These are phyloP conservation scores for Millerozyma miso DNA, from an alignment of 805 yeast genomes.

Conservation along the genomic window DNA sequence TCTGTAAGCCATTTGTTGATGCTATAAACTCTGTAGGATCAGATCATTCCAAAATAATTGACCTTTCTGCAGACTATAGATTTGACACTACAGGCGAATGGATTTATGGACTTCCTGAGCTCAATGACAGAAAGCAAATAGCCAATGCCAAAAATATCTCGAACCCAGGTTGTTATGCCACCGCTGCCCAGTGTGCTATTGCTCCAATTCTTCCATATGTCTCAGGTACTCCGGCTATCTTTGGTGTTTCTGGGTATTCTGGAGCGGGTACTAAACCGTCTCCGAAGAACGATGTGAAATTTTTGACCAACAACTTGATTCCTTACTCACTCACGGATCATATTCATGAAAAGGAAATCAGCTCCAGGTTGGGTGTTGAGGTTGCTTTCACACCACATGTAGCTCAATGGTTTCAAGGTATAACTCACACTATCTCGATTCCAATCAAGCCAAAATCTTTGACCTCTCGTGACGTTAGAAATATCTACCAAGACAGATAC, in stretches of 20 bases:
- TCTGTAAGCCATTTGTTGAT: conserved; percentile 82
- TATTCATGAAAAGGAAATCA: conserved; percentile 92
- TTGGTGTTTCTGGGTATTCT: conserved; percentile 97
- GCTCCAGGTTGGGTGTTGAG: conserved; percentile 67
- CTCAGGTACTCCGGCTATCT: conserved; percentile 73
- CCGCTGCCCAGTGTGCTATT: conserved; percentile 88
- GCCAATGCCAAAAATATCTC: conserved; percentile 75
- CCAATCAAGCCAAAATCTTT: conserved; percentile 68
- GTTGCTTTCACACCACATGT: conserved; percentile 96
- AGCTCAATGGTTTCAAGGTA: conserved; percentile 99
- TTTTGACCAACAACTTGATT: conserved; percentile 76
- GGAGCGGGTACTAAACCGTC: conserved; percentile 99
- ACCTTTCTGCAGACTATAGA: conserved; percentile 92
- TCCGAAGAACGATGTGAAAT: conserved; percentile 82
- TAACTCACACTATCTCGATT: conserved; percentile 83
- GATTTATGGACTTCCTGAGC: conserved; percentile 95
- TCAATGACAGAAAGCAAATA: conserved; percentile 63
- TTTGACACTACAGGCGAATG: conserved; percentile 86
- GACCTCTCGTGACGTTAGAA: conserved; percentile 77
- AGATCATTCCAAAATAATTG: conserved; percentile 79
- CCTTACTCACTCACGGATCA: conserved; percentile 97
- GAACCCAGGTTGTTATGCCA: conserved; percentile 99
- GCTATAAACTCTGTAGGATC: conserved; percentile 64
- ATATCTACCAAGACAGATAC: conserved; percentile 82
- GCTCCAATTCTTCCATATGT: conserved; percentile 75